Evolutionary conservation across 1,284 basidiomycete genomes (phyloP), one percentile per base, ranked within the genome.

Genomic region (Apiotrichum brassicae): DNA sequence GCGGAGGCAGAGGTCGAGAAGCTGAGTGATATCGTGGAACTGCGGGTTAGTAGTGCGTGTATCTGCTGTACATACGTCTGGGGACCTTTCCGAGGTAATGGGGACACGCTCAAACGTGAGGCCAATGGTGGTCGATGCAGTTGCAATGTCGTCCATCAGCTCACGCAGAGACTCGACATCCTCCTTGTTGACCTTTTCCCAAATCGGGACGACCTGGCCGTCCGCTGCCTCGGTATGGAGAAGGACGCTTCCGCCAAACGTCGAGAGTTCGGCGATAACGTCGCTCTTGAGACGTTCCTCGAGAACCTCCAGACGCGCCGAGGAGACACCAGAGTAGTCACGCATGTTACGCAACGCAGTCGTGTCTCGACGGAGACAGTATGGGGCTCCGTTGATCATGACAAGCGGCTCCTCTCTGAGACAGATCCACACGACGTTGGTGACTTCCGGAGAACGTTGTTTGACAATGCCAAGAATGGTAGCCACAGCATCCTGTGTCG

Each of bases 211-310:
- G 12, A 99, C 87, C 4, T 86, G 81, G 2, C 95, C 93, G 60
- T 93, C 88, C 0, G 82, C 70, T 0, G 85, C 84, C 74, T 99
- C 95, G 1, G 87, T 86, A 63, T 98, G 95, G 23, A 99, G 77
- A 4, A 99, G 76, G 34, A 61, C 83, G 78, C 84, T 81, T 51
- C 91, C 90, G 32, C 88, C 89, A 60, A 95, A 94, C 11, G 82
- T 76, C 36, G 80, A 76, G 14, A 97, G 74, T 68, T 98, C 94
- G 6, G 83, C 75, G 13, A 92, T 74, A 8, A 98, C 87, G 70
- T 99, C 95, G 53, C 85, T 84, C 65, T 85, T 85, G 6, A 99
- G 79, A 14, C 95, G 81, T 56, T 97, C 90, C 68, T 99, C 95
- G 16, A 97, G 77, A 3, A 86, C 79, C 66, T 95, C 93, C 38